Base-by-base conservation (phyloP, 2,329 filamentous ascomycete genomes). In the Colletotrichum chlorophyti region DNA sequence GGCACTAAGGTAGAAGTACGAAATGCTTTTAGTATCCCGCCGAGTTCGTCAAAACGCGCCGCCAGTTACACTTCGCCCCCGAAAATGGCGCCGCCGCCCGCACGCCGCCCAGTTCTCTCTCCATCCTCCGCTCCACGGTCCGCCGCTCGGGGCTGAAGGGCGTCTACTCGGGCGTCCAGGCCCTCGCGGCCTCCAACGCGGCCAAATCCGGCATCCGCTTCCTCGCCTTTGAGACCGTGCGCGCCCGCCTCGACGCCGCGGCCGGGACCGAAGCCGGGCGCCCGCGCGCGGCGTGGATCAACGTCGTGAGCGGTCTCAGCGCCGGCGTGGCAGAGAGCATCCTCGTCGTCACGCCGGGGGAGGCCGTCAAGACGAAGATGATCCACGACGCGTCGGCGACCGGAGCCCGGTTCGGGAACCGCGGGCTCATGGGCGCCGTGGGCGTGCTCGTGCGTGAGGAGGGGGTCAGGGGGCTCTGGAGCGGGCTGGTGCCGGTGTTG, bases 301-400 rank as follows among this genome's bases (percentile, higher is more conserved):
- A 53, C 11, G 42, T 58, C 29, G 48, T 48, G 7, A 48, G 41
- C 11, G 48, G 54, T 11, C 48, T 53, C 10, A 48, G 27, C 35
- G 42, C 42, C n/a, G 55, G 46, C 45, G 46, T 35, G n/a, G 58
- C 46, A 6, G 40, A 42, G 40, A 46, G 45, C 23, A 21, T 51
- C 38, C 15, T 40, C 4, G 35, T 43, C 38, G 29, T 51, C 15
- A 57, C 35, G 15, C 46, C 58, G 9, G 42, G 52, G 6, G 47
- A 60, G 29, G 53, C 52, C 6, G 21, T 52, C 41, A 40, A 58
- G 26, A 49, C 47, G 6, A 34, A 48, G 14, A 57, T 52, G 35
- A 53, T 57, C 17, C 47, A 53, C 24, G 41, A 27, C 6, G 52
- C 58, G 5, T 35, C 52, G 12, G 23, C 17, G 1, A 19, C 21